Evolutionary conservation across 2,329 filamentous ascomycete species (phyloP).

Genomic region (Colletotrichum sansevieriae): DNA sequence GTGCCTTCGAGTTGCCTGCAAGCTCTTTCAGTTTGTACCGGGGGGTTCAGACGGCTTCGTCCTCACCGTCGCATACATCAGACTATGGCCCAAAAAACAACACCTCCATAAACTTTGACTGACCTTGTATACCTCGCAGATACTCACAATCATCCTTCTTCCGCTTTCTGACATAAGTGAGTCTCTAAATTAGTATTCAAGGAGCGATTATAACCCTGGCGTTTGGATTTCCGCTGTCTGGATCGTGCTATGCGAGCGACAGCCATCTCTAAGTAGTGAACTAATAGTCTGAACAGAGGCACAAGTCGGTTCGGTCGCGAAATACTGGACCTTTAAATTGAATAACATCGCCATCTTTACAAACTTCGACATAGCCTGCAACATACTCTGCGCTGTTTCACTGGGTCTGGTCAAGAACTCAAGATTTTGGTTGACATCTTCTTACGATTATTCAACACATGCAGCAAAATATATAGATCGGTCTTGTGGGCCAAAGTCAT

Average conservation of each 20-base stretch:
- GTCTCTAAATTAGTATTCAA: not conserved
- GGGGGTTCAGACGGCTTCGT: slow-evolving; percentile 3
- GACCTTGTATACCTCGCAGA: not conserved
- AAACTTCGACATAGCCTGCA: slow-evolving; percentile 6
- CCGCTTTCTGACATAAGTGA: slow-evolving; percentile 13
- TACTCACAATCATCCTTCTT: not conserved
- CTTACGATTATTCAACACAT: slow-evolving; percentile 6
- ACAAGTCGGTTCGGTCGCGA: not conserved
- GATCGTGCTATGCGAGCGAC: too few species aligned
- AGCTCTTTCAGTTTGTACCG: not conserved
- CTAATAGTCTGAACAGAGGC: not conserved
- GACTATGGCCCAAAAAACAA: not conserved
- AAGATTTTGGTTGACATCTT: too few species aligned
- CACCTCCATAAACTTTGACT: too few species aligned
- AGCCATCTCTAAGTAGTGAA: too few species aligned
- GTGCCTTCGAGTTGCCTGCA: slow-evolving; percentile 2
- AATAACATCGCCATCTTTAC: not conserved
- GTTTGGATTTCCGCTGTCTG: too few species aligned
- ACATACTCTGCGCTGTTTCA: slow-evolving; percentile 3
- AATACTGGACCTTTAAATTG: slow-evolving; percentile 1
- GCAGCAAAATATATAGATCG: not conserved
- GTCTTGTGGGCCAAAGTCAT: not conserved
- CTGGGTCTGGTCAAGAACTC: not conserved
- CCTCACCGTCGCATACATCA: not conserved
- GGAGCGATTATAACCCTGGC: too few species aligned